Evolutionary conservation across 352 stramenopile genomes (phyloP), one percentile per base, ranked within the genome.

Genomic region (Peronospora destructor): DNA sequence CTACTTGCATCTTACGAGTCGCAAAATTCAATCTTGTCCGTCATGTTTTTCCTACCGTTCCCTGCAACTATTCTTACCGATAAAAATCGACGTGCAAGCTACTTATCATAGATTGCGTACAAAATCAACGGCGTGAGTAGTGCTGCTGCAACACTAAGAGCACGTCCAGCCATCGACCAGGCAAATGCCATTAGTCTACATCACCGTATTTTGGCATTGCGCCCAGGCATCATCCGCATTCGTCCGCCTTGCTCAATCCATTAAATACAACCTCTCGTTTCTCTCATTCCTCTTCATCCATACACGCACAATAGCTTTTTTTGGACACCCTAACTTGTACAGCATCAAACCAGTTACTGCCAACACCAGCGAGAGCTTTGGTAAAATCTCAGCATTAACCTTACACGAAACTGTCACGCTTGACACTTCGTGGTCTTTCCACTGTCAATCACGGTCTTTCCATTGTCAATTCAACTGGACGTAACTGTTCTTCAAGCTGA

Each of bases 401-500:
- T 9, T 32, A 12, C 10, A 32, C 28, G 10, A 6, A 9, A 12
- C 7, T 32, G 10, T 32, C 10, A 0, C 28, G 3, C 10, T 12
- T 32, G 23, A 26, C 4, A 26, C 23, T 26, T 26, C 4, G 3
- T 23, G n/a, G 3, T 23, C 3, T 23, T 23, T 23, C 3, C 19
- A 23, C 19, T 23, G 19, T 23, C 19, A 23, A 23, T 61, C 36
- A 64, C 16, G 16, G 13, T 33, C 37, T 38, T 19, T 43, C 42
- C n/a, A 45, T 39, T 9, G 40, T 56, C 14, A 40, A 47, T 28
- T 35, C 43, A 49, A 36, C 30, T 44, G 19, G 21, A 25, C 37
- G 23, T 11, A 68, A 36, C n/a, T 56, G 42, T 21, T 55, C 63
- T 49, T 62, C 44, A 28, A 71, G 63, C 13, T 62, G 30, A 45